Conservation (phyloP, 352 stramenopile species). For the Achlya hypogyna region DNA sequence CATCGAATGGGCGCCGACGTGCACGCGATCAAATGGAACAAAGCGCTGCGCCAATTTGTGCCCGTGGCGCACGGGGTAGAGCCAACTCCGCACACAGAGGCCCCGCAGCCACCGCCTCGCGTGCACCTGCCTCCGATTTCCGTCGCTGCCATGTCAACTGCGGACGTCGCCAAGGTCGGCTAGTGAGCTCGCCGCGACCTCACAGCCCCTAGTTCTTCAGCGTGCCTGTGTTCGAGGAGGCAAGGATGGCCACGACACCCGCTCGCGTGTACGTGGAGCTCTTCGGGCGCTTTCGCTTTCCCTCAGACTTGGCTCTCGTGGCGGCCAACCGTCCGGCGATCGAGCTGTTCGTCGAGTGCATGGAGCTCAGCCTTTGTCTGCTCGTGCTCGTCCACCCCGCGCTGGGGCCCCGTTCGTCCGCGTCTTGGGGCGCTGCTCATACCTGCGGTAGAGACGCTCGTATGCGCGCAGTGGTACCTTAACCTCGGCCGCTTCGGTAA, state of each 20-base stretch:
- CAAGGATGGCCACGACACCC: not conserved
- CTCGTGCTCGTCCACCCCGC: not conserved
- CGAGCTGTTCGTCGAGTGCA: constrained; percentile 16
- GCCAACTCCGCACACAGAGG: too few relatives aligned
- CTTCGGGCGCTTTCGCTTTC: not conserved
- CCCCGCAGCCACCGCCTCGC: too few relatives aligned
- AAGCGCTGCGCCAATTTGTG: not conserved
- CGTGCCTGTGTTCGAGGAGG: constrained; percentile 2
- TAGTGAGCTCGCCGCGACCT: not conserved
- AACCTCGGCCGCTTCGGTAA: constrained; percentile 6
- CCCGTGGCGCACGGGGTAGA: not conserved
- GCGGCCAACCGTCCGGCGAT: not conserved
- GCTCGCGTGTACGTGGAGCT: not conserved
- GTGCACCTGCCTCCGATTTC: not conserved
- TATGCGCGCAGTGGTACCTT: not conserved
- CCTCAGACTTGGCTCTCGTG: not conserved
- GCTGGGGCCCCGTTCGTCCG: not conserved
- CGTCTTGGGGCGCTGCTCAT: not conserved
- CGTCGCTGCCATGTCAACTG: not conserved
- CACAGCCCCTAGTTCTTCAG: constrained; percentile 18
- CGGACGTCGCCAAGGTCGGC: not conserved
- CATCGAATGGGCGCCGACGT: too few relatives aligned
- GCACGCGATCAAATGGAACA: too few relatives aligned
- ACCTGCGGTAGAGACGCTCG: constrained; percentile 3
- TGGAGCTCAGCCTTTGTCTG: not conserved